phyloP scores from a whole-genome alignment of 805 yeast genomes.

The Jamesozyma lodderae region DNA sequence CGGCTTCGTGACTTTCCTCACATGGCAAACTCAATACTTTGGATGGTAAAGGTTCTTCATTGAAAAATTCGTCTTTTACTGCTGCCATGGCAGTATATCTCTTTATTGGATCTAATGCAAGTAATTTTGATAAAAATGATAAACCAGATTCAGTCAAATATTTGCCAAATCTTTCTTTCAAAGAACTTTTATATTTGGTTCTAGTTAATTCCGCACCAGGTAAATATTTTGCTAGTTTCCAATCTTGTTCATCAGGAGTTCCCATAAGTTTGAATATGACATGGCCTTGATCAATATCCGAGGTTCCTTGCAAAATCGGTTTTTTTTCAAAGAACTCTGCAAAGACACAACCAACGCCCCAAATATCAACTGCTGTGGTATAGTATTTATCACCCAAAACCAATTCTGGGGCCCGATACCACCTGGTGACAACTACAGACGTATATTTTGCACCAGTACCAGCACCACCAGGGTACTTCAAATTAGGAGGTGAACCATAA shows the following conservation, averaged over 20 bases:
- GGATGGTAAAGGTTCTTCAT: slow-evolving; percentile 57
- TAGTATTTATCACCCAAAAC: slow-evolving; percentile 76
- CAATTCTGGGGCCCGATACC: slow-evolving; percentile 96
- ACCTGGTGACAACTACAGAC: slow-evolving; percentile 82
- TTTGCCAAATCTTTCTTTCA: slow-evolving; percentile 41
- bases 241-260: slow-evolving; percentile 50
- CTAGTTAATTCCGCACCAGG: slow-evolving; percentile 40
- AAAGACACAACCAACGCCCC: slow-evolving; percentile 96
- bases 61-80: slow-evolving; percentile 59
- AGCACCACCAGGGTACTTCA: slow-evolving; percentile 38
- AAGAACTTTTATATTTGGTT: slow-evolving; percentile 30
- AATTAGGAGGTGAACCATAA: slow-evolving; percentile 50
- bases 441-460: slow-evolving; percentile 39
- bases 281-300: slow-evolving; percentile 84
- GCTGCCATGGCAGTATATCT: slow-evolving; percentile 79
- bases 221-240: slow-evolving; percentile 53
- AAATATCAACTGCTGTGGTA: slow-evolving; percentile 91
- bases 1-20: slow-evolving; percentile 87
- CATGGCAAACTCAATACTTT: slow-evolving; percentile 49
- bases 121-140: slow-evolving; percentile 48
- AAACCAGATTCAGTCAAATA: slow-evolving; percentile 37
- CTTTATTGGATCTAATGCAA: slow-evolving; percentile 59
- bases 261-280: slow-evolving; percentile 77
- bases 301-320: slow-evolving; percentile 78
- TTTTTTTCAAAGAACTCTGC: slow-evolving; percentile 77